A percentile compares a stretch with the other conserved stretches of the same genome.
phyloP scores from a whole-genome alignment of 805 yeast species.

The Monosporozyma unispora region DNA sequence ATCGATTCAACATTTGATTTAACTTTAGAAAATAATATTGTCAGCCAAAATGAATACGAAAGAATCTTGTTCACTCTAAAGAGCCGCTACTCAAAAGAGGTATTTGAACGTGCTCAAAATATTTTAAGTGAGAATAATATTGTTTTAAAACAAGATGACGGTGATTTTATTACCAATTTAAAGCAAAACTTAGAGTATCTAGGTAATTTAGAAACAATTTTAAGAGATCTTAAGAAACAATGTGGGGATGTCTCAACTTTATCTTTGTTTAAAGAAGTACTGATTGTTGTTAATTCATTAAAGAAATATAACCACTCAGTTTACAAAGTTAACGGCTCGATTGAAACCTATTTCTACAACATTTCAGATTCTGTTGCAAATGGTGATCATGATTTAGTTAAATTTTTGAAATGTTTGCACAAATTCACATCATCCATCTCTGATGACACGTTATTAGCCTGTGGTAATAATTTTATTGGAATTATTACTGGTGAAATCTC shows the following conservation, averaged over 20 bases:
- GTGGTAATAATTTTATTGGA: slow-evolving; percentile 32
- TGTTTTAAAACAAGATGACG: slow-evolving; percentile 17
- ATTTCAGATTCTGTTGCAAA: slow-evolving; percentile 9
- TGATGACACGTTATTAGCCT: slow-evolving; percentile 27
- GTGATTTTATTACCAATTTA: slow-evolving; percentile 14
- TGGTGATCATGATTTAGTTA: slow-evolving; percentile 20
- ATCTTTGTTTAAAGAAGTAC: slow-evolving; percentile 29
- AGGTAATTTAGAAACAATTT: slow-evolving; percentile 59
- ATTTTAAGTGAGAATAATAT: slow-evolving; percentile 20
- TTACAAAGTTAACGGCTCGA: slow-evolving; percentile 20
- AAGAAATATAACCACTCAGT: slow-evolving; percentile 27
- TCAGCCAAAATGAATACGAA: slow-evolving; percentile 33
- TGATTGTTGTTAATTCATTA: slow-evolving; percentile 24
- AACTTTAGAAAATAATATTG: slow-evolving; percentile 33
- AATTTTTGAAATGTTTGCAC: slow-evolving; percentile 29
- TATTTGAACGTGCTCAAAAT: slow-evolving; percentile 39
- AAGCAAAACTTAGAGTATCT: slow-evolving; percentile 40
- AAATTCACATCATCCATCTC: slow-evolving; percentile 36
- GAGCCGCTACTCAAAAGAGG: slow-evolving; percentile 43
- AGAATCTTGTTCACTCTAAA: slow-evolving; percentile 37
- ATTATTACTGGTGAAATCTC: slow-evolving; percentile 30
- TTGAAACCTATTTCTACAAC: slow-evolving; percentile 25
- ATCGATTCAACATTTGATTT: slow-evolving; percentile 34
- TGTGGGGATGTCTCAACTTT: slow-evolving; percentile 53
- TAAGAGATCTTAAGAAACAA: slow-evolving; percentile 58